Evolutionary conservation across 176 grass and related monocot species (phyloP), one percentile per base, ranked within the genome.

Genomic region (Hyparrhenia diplandra): DNA sequence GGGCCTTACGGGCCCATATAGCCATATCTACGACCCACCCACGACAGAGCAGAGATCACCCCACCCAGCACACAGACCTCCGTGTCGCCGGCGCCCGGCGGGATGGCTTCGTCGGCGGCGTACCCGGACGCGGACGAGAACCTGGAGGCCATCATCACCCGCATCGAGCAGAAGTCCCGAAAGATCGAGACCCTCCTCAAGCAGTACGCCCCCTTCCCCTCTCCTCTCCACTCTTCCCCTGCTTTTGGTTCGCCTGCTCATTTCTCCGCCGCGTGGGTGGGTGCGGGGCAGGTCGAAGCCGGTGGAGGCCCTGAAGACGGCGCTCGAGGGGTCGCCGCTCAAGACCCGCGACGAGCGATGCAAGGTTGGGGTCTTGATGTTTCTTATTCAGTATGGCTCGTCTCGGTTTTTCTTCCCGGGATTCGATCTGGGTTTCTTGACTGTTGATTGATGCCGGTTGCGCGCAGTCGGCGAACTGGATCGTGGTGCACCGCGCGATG

Each of bases 111-210:
- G 63, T 80, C 82, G 71, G 85, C 75, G 77, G 85, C 82, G 35
- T 91, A 85, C 82, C 78, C 86, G 17, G 89, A 95, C 5, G 87
- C 82, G 16, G 95, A 91, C 43, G 96, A 89, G 88, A 95, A 99
- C 68, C 85, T 95, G 16, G 96, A 95, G 82, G 96, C 92, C n/a
- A 93, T 99, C 69, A 95, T 99, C 79, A 75, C 63, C 41, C 88
- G 85, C 46, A 91, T 99, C 76, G 92, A 99, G 92, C 93, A 99
- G 84, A 99, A 99, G 84, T 99, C 93, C 49, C 93, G 89, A 74
- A 99, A 99, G 90, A 99, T 99, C 83, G 96, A 99, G 85, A 91
- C 80, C 47, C 90, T 91, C 78, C 96, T 99, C 80, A 99, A 95
- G 85, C 96, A 95, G 90, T 98, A 82, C 82, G 68, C 63, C 13